Evolutionary conservation across 2,329 filamentous ascomycete species (phyloP), one percentile per base, ranked within the genome.

Genomic region (Fusarium duplospermum): DNA sequence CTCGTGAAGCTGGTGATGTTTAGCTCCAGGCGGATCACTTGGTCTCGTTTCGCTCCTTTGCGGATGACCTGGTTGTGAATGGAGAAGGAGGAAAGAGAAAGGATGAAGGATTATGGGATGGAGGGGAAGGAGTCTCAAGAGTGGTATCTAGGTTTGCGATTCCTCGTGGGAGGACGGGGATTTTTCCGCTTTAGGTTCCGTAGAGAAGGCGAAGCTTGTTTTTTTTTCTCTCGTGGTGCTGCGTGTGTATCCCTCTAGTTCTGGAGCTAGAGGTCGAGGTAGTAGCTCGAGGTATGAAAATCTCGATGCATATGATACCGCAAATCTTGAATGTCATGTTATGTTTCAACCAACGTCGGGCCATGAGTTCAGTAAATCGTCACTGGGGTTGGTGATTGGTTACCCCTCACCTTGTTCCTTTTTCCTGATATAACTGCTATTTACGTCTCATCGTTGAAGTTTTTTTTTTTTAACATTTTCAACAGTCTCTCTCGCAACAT

Each of bases 121-220:
- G 42, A 47, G 60, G 45, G 45, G 22, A 54, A 33, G 18, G 31
- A 50, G 35, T 8, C 29, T 67, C 22, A 38, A 42, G 61, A 54
- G 42, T 24, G 33, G 20, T 52, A 40, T 31, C 33, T 36, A 31
- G 54, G 59, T 73, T 52, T 52, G 56, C 70, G 62, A 58, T 57
- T 42, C 72, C 38, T 56, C 20, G 10, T 38, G n/a, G 33, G 27
- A 56, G 52, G 50, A 62, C 29, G 33, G 69, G 35, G 61, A 29
- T 62, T 24, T 52, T 66, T 69, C 61, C 61, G 62, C 64, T 66
- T 74, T 62, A 62, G 64, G 67, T 45, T 27, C 27, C 27, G 16
- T 56, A 58, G 33, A 57, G 59, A 24, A 52, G 20, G 40, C 61
- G 18, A 42, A 74, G 63, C 59, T 52, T 59, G 33, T 52, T 61